Base-by-base conservation (phyloP, 2,329 filamentous ascomycete species). In the Tolypocladium guangdongense region DNA sequence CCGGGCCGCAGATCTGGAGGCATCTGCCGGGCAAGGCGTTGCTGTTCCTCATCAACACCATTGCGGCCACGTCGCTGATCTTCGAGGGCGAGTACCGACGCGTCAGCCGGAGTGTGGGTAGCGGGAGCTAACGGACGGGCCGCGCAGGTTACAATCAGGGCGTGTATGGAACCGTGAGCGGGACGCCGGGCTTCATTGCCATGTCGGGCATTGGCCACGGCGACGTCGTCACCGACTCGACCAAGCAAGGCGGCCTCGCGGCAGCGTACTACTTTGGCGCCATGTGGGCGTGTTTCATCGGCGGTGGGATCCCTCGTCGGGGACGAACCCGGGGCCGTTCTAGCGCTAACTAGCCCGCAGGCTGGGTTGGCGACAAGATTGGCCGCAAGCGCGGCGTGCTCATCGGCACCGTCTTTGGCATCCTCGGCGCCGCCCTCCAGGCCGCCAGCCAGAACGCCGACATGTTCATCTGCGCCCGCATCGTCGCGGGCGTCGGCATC, bases 201-300 rank as follows among this genome's bases (percentile, higher is more conserved):
- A 65, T 69, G 59, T 73, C 77, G 10, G 69, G 70, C 46, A 77
- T 79, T 47, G 76, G 77, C 18, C 58, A 69, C 0, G 70, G 74
- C 57, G 76, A 73, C 30, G 71, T 66, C 4, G 70, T 78, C 32
- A 78, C 75, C 12, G 64, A 75, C 58, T 69, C 70, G 14, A 70
- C 72, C 3, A 73, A 78, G 55, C 73, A 78, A 59, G 77, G 77
- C 8, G 77, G 77, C 38, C 72, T 79, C 47, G 74, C 76, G 20
- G 74, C 75, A n/a, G 68, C 76, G 2, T 79, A 80, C 59, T 79
- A 79, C 57, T 66, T 79, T 27, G 77, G 77, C 6, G 70, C 68
- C 20, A 75, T 78, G 54, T 71, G 74, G 51, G 76, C 74, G 14
- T 78, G 75, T 59, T 77, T 78, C 57, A 61, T 68, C 12, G 76